phyloP scores from a whole-genome alignment of 2,329 filamentous ascomycete genomes.

The Anisogramma anomala region DNA sequence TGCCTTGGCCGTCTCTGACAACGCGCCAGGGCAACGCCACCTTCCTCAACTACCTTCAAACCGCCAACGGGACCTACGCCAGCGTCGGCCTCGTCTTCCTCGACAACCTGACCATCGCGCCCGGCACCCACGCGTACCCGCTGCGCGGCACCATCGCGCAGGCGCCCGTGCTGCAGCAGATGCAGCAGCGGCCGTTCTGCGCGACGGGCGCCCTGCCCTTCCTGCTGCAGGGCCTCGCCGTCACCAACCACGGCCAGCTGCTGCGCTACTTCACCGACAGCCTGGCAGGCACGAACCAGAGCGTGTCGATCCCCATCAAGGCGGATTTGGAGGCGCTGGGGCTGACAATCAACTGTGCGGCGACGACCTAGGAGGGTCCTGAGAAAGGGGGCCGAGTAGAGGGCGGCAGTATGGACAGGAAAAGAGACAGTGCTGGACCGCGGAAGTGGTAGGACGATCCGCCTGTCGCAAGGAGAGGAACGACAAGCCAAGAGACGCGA shows the following conservation, averaged over 20 bases:
- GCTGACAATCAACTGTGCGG: slow-evolving; percentile 8
- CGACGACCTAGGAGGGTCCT: neutral
- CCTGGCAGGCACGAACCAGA: slow-evolving; percentile 39
- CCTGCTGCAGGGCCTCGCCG: slow-evolving; percentile 40
- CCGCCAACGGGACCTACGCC: slow-evolving; percentile 16
- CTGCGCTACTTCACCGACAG: slow-evolving; percentile 46
- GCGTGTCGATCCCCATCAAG: slow-evolving; percentile 40
- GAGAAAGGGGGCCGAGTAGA: no score
- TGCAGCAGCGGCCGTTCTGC: slow-evolving; percentile 37
- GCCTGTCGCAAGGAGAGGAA: no score
- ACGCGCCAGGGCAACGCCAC: slow-evolving; percentile 46
- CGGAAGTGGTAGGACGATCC: no score
- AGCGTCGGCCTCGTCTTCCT: slow-evolving; percentile 46
- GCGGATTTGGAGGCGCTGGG: slow-evolving; percentile 25
- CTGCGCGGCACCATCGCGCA: slow-evolving; percentile 45
- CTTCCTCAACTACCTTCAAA: slow-evolving; percentile 46
- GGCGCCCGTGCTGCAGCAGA: slow-evolving; percentile 32
- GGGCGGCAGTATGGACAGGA: no score
- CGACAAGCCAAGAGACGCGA: no score
- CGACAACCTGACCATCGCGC: slow-evolving; percentile 44
- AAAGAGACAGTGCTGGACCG: no score
- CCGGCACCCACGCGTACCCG: slow-evolving; percentile 45
- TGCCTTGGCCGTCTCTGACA: neutral
- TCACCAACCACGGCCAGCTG: slow-evolving; percentile 38
- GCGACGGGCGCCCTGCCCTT: slow-evolving; percentile 43